Evolutionary conservation across 179 eudicot genomes (phyloP).

Genomic region (Dionaea muscipula): DNA sequence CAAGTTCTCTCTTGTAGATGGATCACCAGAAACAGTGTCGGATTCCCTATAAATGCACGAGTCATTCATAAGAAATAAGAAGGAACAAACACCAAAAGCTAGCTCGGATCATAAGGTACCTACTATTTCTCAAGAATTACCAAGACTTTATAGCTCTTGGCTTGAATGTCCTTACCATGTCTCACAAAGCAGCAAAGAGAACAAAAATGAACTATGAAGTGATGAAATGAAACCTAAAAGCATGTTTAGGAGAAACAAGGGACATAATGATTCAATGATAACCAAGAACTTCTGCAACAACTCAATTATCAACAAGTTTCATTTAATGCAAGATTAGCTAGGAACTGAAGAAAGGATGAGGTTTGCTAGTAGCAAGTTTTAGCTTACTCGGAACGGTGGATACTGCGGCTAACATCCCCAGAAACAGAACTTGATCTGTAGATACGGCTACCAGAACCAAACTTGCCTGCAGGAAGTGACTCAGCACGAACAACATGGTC

Average conservation of each 20-base stretch:
- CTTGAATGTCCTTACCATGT: too few relatives aligned
- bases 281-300: neutral
- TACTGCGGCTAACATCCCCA: slow-evolving; percentile 71
- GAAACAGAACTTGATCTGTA: slow-evolving; percentile 80
- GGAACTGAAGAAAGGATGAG: neutral
- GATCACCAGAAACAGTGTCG: slow-evolving; percentile 40
- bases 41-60: slow-evolving; percentile 31
- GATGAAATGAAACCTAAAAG: too few relatives aligned
- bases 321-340: neutral
- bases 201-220: too few relatives aligned
- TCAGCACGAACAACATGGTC: slow-evolving; percentile 73
- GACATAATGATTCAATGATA: too few relatives aligned
- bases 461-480: slow-evolving; percentile 76
- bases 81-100: slow-evolving; percentile 2
- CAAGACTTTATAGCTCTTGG: too few relatives aligned
- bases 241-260: too few relatives aligned
- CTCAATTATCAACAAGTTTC: neutral
- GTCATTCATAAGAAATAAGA: slow-evolving; percentile 12
- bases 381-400: slow-evolving; percentile 69
- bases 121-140: too few relatives aligned
- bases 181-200: too few relatives aligned
- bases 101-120: too few relatives aligned
- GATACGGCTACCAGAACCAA: slow-evolving; percentile 62
- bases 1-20: slow-evolving; percentile 49
- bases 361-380: neutral